Conservation (phyloP, 108 stramenopile genomes). For the Fragilaria radians region DNA sequence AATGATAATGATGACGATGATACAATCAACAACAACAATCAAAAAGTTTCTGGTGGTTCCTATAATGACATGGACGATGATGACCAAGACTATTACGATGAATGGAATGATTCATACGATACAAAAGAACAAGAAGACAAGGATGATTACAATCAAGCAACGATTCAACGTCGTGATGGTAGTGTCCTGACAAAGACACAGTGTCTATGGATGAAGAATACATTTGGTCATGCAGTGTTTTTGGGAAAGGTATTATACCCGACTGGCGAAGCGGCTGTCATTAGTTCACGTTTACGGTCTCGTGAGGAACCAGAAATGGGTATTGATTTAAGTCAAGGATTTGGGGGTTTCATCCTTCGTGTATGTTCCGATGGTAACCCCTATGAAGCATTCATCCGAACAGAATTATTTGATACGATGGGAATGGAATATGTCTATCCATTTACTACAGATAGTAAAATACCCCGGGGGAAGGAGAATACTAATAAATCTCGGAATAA, state of each 20-base stretch:
- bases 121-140: conserved; percentile 13
- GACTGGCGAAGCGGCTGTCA: conserved; percentile 57
- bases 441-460: conserved; percentile 61
- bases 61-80: conserved; percentile 2
- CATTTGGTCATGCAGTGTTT: conserved; percentile 74
- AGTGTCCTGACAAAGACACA: conserved; percentile 20
- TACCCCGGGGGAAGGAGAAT: conserved; percentile 1
- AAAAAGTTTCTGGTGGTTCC: not conserved
- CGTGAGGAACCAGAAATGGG: conserved; percentile 62
- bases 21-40: not conserved
- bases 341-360: conserved; percentile 71
- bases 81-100: conserved; percentile 12
- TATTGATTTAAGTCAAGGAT: conserved; percentile 60
- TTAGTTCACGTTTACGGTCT: conserved; percentile 60
- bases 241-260: conserved; percentile 49
- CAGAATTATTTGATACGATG: conserved; percentile 47
- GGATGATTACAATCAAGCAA: conserved; percentile 12
- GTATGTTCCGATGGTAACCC: conserved; percentile 68
- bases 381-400: conserved; percentile 72
- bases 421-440: conserved; percentile 80
- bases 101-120: conserved; percentile 4
- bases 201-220: conserved; percentile 64
- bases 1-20: conserved; percentile 2
- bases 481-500: conserved; percentile 50
- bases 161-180: conserved; percentile 3